Percentiles rank a stretch among this genome's conserved stretches.
Evolutionary conservation across 148 eudicot species (phyloP).

Genomic region (Agrostemma githago): DNA sequence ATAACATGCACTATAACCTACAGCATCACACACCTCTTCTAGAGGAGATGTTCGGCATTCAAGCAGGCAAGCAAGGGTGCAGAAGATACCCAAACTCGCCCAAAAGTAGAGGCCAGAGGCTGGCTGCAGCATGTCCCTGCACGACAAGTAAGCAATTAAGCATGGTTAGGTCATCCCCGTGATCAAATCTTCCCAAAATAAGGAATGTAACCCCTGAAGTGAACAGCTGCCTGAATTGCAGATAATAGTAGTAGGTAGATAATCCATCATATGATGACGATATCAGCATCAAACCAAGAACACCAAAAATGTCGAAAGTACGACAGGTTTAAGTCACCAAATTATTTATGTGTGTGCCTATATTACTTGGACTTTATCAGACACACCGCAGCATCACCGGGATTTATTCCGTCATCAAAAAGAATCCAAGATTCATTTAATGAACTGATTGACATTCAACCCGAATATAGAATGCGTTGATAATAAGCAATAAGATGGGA

Average conservation of each 20-base stretch:
- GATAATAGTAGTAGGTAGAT: not conserved
- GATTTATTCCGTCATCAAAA: not conserved
- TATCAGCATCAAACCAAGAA: not conserved
- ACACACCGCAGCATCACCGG: constrained; percentile 8
- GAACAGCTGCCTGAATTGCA: not conserved
- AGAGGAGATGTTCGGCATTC: constrained; percentile 36
- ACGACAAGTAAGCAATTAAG: constrained; percentile 15
- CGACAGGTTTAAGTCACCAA: not conserved
- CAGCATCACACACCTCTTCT: constrained; percentile 26
- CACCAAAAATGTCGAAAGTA: not conserved
- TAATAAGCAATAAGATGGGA: constrained; percentile 12
- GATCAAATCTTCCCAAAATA: not conserved
- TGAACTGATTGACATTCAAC: not conserved
- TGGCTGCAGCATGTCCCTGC: constrained; percentile 42
- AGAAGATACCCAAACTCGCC: constrained; percentile 35
- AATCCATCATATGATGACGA: constrained; percentile 8
- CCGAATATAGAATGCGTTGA: constrained; percentile 11
- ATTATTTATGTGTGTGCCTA: not conserved
- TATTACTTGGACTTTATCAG: constrained; percentile 1
- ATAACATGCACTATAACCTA: constrained; percentile 35
- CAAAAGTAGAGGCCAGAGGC: constrained; percentile 27
- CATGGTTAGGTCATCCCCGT: not conserved
- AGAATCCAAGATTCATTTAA: constrained; percentile 2
- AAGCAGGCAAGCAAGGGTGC: constrained; percentile 31
- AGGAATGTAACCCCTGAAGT: not conserved